phyloP scores from a whole-genome alignment of 129 eudicot species.

The Tagetes patula region DNA sequence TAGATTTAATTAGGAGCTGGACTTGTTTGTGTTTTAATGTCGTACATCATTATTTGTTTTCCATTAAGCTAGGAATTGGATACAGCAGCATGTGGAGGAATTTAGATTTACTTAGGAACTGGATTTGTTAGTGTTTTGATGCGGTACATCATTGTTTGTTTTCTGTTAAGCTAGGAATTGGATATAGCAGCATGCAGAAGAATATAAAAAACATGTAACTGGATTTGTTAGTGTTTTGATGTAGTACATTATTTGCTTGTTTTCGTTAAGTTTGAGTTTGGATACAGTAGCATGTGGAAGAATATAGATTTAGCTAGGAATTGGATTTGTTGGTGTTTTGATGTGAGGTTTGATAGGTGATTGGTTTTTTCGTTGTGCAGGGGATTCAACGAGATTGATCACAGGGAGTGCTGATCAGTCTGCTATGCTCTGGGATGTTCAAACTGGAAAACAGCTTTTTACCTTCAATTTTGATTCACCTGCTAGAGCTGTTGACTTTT shows the following conservation, averaged over 20 bases:
- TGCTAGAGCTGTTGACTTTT: slow-evolving; percentile 69
- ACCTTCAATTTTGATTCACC: slow-evolving; percentile 77
- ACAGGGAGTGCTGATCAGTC: slow-evolving; percentile 90
- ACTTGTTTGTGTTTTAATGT: too few species aligned
- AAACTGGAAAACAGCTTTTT: slow-evolving; percentile 52
- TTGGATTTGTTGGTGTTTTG: neutral
- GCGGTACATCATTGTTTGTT: neutral
- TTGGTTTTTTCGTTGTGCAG: slow-evolving; percentile 3
- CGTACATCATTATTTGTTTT: too few species aligned
- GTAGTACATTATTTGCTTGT: neutral
- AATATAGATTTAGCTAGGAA: neutral
- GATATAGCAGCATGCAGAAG: neutral
- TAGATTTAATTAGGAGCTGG: too few species aligned
- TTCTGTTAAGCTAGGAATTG: neutral
- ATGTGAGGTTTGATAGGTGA: neutral
- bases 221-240: too few species aligned
- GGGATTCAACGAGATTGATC: slow-evolving; percentile 58
- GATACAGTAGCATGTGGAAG: neutral
- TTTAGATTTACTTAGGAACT: neutral
- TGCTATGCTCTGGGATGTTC: slow-evolving; percentile 77
- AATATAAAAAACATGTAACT: too few species aligned
- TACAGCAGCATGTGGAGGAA: neutral
- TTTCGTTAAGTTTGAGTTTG: neutral
- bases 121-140: neutral
- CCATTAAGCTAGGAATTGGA: too few species aligned